These are phyloP conservation scores for Turritis glabra DNA, from an alignment of 345 rosid species.

Conservation along the genomic window DNA sequence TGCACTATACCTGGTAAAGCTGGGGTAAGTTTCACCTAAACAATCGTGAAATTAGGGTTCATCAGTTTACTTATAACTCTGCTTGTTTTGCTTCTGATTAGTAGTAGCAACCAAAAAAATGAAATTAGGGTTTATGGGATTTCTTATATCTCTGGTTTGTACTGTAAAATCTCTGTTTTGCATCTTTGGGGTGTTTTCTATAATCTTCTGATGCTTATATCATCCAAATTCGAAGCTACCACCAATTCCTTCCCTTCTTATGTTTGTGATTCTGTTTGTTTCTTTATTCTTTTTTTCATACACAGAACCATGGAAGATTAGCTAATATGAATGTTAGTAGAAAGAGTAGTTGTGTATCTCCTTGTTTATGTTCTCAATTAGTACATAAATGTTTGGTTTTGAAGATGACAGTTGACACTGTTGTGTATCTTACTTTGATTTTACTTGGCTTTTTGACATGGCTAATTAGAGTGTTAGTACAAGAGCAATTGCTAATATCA, in stretches of 20 bases:
- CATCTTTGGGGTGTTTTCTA: too few species aligned
- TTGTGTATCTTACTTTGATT: not conserved
- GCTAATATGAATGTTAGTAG: not conserved
- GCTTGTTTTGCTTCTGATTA: not conserved
- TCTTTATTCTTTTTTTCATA: not conserved
- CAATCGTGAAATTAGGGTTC: not conserved
- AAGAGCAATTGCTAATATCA: not conserved
- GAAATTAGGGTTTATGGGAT: conserved; percentile 25
- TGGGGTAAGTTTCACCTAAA: conserved; percentile 54
- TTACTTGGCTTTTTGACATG: not conserved
- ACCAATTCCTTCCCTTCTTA: not conserved
- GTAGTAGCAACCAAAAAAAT: not conserved
- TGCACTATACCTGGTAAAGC: conserved; percentile 96
- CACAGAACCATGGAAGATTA: not conserved
- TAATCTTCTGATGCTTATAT: not conserved
- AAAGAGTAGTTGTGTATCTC: not conserved
- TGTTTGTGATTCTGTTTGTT: not conserved
- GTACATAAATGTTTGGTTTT: too few species aligned
- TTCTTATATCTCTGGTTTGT: not conserved
- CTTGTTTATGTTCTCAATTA: not conserved
- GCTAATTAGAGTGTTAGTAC: not conserved
- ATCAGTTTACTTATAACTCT: not conserved
- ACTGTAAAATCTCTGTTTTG: not conserved
- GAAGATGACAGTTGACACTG: not conserved
- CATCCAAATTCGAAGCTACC: not conserved